Evolutionary conservation across 352 stramenopile genomes (phyloP), one percentile per base, ranked within the genome.

Genomic region (Globisporangium ultimum): DNA sequence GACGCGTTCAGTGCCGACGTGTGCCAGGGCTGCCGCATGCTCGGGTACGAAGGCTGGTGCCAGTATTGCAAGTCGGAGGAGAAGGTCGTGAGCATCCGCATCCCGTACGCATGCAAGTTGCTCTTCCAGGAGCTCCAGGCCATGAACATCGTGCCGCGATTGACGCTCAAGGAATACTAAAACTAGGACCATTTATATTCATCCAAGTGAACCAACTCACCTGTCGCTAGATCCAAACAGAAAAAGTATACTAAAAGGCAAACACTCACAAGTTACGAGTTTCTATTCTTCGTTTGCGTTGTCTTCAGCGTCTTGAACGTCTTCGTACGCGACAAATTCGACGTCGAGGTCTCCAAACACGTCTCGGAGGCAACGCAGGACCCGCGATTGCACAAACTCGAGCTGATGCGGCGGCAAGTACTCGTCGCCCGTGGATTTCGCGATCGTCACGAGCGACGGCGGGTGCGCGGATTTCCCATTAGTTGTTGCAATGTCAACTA

Each of bases 61-160:
- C 97, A 99, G 71, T 97, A 98, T 71, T 99, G 97, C 74, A 95
- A 98, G 66, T 98, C 91, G 40, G 96, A 97, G 56, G 97, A 99
- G 64, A 98, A 98, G 63, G 95, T 99, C 48, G 91, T 96, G 58
- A 92, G 97, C 69, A 98, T 99, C 51, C 88, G 95, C 42, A 88
- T 99, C 40, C 98, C 98, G 13, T 99, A 99, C 71, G 98, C 98
- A 14, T 99, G 97, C 72, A 99, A 99, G 78, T 72, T 98, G 64
- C 76, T 99, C 13, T 98, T 99, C 77, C 95, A 98, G 76, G 97
- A 99, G 72, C 84, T 99, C 28, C 95, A 99, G 67, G 97, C 95
- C 36, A 99, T 99, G 98, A 99, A 99, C 82, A 98, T 99, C 51
- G 84, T 99, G 42, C 97, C 97, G 21, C 89, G 96, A 66, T 70